Percentiles rank a stretch among this genome's conserved stretches.
phyloP scores from a whole-genome alignment of 495 filamentous ascomycete species.

The Elaphomyces granulatus region DNA sequence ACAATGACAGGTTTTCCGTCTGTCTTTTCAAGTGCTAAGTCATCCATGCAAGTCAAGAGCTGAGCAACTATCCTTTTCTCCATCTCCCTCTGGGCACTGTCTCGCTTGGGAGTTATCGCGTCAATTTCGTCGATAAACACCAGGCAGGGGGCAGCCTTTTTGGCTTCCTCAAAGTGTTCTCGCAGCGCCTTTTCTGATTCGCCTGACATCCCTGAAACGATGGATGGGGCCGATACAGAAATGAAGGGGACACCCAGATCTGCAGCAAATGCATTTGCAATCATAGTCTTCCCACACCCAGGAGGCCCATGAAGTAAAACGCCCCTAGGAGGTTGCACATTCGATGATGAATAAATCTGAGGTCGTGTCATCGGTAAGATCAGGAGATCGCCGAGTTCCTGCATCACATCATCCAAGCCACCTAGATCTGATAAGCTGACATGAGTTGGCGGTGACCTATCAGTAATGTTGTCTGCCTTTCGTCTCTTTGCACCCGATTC shows the following conservation, averaged over 20 bases:
- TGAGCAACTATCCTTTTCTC: constrained; percentile 93
- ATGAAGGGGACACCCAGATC: constrained; percentile 77
- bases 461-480: constrained; percentile 39
- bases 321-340: constrained; percentile 65
- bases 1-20: constrained; percentile 85
- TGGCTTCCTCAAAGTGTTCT: constrained; percentile 81
- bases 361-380: constrained; percentile 67
- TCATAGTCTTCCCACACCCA: constrained; percentile 90
- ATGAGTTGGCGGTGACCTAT: constrained; percentile 59
- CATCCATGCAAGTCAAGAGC: constrained; percentile 77
- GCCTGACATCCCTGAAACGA: constrained; percentile 90
- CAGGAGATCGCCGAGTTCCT: constrained; percentile 63
- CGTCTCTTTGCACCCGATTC: constrained; percentile 56
- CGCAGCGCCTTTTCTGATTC: constrained; percentile 91
- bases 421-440: constrained; percentile 70
- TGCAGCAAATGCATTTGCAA: constrained; percentile 81
- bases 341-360: constrained; percentile 44
- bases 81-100: constrained; percentile 93
- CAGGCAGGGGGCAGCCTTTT: constrained; percentile 73
- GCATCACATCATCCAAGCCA: constrained; percentile 67
- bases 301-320: constrained; percentile 86
- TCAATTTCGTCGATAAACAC: constrained; percentile 97
- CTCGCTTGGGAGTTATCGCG: constrained; percentile 85
- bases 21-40: constrained; percentile 66
- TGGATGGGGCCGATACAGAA: constrained; percentile 72